These are phyloP conservation scores for Sporisorium iseilematis-ciliati DNA, from an alignment of 1,284 basidiomycete genomes.

Conservation along the genomic window DNA sequence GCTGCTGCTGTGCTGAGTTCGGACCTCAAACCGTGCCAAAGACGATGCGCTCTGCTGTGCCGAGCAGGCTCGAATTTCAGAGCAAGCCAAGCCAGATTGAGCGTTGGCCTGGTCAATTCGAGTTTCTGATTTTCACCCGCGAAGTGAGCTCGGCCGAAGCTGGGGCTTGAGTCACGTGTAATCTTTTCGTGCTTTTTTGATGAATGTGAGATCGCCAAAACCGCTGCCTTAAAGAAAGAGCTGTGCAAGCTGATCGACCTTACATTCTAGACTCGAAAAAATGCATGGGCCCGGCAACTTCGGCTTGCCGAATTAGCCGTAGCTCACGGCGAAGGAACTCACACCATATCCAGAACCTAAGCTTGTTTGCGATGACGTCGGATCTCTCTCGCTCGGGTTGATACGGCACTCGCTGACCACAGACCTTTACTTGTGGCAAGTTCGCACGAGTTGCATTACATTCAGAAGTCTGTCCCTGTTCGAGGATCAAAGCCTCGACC, in stretches of 20 bases:
- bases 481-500: conserved; percentile 30
- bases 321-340: no score
- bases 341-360: no score
- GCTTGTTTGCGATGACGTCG: no score
- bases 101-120: not conserved
- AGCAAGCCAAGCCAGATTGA: not conserved
- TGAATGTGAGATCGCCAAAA: not conserved
- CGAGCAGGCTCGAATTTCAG: not conserved
- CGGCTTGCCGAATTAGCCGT: not conserved
- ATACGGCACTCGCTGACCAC: no score
- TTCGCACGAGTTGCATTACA: not conserved
- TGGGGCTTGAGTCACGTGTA: conserved; percentile 1
- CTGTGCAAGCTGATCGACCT: not conserved
- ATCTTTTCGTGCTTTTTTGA: not conserved
- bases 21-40: no score
- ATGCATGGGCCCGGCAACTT: not conserved
- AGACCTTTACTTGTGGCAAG: no score
- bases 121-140: not conserved
- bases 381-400: not conserved
- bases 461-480: not conserved
- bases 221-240: no score
- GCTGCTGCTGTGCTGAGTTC: not conserved
- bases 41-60: no score
- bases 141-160: not conserved
- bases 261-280: not conserved